Evolutionary conservation across 2,329 filamentous ascomycete species (phyloP), one percentile per base, ranked within the genome.

Genomic region (Curvularia verruculosa): DNA sequence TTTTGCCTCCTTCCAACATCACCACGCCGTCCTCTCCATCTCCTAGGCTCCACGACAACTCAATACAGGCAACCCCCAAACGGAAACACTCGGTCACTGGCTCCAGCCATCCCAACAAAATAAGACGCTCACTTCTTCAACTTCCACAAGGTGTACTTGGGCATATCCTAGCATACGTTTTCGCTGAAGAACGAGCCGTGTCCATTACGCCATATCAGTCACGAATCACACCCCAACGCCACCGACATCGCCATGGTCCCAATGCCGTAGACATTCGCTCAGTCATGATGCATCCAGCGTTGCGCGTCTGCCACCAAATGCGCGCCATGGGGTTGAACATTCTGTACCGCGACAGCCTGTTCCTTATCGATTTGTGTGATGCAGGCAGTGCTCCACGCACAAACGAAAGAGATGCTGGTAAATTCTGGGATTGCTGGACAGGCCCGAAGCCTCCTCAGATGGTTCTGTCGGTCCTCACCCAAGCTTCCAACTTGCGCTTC

Each of bases 361-460:
- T 71, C 39, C 52, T 67, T 6, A 61, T 71, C 34, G 65, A 71
- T 18, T 46, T 71, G 3, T 60, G 64, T 28, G 66, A 68, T 31
- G 50, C 65, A 10, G 61, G 55, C 7, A 58, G 54, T 15, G 57
- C 60, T 59, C 2, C 49, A 40, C 4, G 23, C 56, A 13, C 56
- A 52, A 37, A 7, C n/a, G 61, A 60, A 28, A 67, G 41, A 19
- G 54, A 68, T 7, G 12, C 61, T 1, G 63, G 59, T 29, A 59
- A 54, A 37, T 52, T 65, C 10, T 60, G 65, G 40, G 60, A 59
- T 29, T 68, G 66, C 45, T 71, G 69, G 69, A 55, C 61, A 23
- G 40, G 31, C 12, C 52, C 54, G 6, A 57, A 60, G 1, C 46
- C 55, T 13, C 69, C 69, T 4, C 50, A 56, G 6, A 63, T 65